Base-by-base conservation (phyloP, 1,284 basidiomycete genomes). In the Apiotrichum gamsii region DNA sequence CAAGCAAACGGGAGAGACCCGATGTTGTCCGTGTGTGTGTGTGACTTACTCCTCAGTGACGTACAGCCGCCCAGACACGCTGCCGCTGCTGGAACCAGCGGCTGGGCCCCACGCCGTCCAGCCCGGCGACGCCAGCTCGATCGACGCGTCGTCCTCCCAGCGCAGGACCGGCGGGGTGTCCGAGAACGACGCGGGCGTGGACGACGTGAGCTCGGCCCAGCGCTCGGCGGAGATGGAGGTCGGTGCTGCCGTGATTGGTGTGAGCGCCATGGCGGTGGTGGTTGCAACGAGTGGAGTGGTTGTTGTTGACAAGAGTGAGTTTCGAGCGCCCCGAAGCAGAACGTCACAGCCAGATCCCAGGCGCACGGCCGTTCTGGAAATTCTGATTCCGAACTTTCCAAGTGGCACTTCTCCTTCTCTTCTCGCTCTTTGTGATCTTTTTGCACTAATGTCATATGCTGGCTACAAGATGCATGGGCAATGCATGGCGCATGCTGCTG, bases 11-110 rank as follows among this genome's bases (percentile, higher is more conserved):
- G n/a, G n/a, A n/a, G n/a, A n/a, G n/a, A n/a, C n/a, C n/a, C n/a
- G n/a, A n/a, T n/a, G n/a, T n/a, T n/a, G n/a, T n/a, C n/a, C n/a
- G n/a, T n/a, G n/a, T n/a, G n/a, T n/a, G n/a, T n/a, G n/a, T n/a
- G n/a, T n/a, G n/a, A 69, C 74, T 48, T 52, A 87, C 89, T 82
- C 89, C 63, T 91, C 89, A 35, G 89, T 81, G 24, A 93, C 76
- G 62, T 84, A 90, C 4, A 93, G 72, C 0, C 79, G 80, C 15
- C 90, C 90, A 30, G 73, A 69, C 2, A 76, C 70, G 24, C 65
- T 33, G 29, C 9, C 30, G 28, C 16, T 16, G 18, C 24, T 30
- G 20, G n/a, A n/a, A n/a, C 33, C 16, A 2, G 3, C 30, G 28
- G 30, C 43, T 3, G 18, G 30, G 15, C 25, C 4, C 45, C 49